Evolutionary conservation across 495 filamentous ascomycete species (phyloP), one percentile per base, ranked within the genome.

Genomic region (Neurospora discreta): DNA sequence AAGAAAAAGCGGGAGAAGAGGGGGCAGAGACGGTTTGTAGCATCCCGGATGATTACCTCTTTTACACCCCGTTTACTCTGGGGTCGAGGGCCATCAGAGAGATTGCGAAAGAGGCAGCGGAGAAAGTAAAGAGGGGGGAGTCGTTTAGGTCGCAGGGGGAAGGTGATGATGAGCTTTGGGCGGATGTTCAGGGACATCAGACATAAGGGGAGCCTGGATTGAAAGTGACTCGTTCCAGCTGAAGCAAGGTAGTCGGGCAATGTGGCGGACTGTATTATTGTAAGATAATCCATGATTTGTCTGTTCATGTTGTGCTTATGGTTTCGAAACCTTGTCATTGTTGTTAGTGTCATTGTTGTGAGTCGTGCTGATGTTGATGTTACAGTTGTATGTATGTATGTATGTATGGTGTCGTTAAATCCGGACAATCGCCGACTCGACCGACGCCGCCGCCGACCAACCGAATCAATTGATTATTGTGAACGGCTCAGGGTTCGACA

Each of bases 21-120:
- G 23, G 38, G 1, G 42, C 11, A 18, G 44, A 36, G 39, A 69
- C 23, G 7, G 76, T 75, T 39, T 82, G 81, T 67, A 67, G 75
- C 23, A 39, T 71, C 10, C 78, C 78, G 4, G 73, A 79, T 26
- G 72, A 79, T 15, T 75, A 80, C 42, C 72, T 84, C 3, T 84
- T 82, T 70, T 80, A 76, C 68, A 81, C 78, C 3, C 75, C 75
- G 3, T 82, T 82, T 42, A 80, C 76, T 11, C 71, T 81, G 3
- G 74, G 67, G 60, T 52, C 74, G 58, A 75, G 77, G 15, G 78
- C 78, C 20, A 76, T 81, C 2, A 72, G 70, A 23, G 80, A 82
- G 41, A 73, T 84, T 11, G 82, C 78, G 0, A 42, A 26, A 18
- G 71, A 77, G 20, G 81, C 80, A 9, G 80, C 78, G 68, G 73